Evolutionary conservation across 78 protist genomes (phyloP), one percentile per base, ranked within the genome.

Genomic region (Paratrimastix pyriformis): DNA sequence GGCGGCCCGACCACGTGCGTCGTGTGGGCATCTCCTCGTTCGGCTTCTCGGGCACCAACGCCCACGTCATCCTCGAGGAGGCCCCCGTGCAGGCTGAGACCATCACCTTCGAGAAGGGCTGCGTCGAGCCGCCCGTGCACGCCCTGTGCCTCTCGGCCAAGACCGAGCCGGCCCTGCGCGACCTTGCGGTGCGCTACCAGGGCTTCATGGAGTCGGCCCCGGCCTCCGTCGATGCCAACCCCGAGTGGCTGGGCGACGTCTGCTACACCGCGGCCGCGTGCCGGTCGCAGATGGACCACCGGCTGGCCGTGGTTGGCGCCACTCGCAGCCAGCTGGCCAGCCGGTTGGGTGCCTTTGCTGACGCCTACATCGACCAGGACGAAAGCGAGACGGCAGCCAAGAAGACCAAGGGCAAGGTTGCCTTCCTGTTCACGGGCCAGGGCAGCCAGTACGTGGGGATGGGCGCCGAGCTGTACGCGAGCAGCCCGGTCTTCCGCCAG

Each of bases 341-440:
- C 29, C 42, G 24, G 18, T 21, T 62, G 42, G 68, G 21, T 21
- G 45, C 13, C 11, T 62, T 62, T 62, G 68, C 68, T 35, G 18
- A 62, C 18, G 24, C 13, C 45, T 13, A 21, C 11, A 15, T 62
- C 45, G n/a, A 15, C 68, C 68, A 62, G 68, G n/a, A n/a, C n/a
- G 24, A 62, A 33, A 11, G 68, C 68, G 18, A 11, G 21, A 21
- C 35, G 57, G 21, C 35, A 52, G 21, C 57, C 57, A 52, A 33
- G 45, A 11, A 62, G 24, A 15, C 29, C 11, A 26, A n/a, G n/a
- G n/a, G n/a, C n/a, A 78, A n/a, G 37, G 24, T 85, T 18, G 77
- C 64, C 11, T 86, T 84, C 79, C 45, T 86, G 11, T 84, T 85
- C 77, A 71, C 85, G 21, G 90, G 90, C 2, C 86, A 86, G 72